A percentile compares a stretch with the other conserved stretches of the same genome.
Evolutionary conservation across 495 filamentous ascomycete genomes (phyloP).

Genomic region (Penicillium crystallinum): DNA sequence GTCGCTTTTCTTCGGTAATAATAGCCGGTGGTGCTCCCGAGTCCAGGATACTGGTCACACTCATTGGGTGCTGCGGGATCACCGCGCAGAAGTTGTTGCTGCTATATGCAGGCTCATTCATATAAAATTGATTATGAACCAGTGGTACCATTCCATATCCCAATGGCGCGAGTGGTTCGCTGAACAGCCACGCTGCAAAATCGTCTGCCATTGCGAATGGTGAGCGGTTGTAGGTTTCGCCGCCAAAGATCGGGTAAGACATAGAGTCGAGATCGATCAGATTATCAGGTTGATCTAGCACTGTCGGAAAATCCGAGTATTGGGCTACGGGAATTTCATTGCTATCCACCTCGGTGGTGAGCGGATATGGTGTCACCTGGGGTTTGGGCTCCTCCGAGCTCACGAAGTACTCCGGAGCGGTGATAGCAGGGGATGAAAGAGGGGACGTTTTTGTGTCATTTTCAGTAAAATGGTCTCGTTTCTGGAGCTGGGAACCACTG

Average conservation of each 20-base stretch:
- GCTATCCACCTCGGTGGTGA: constrained; percentile 26
- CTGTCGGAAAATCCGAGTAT: constrained; percentile 25
- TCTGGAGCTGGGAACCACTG: constrained; percentile 86
- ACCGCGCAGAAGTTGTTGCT: constrained; percentile 33
- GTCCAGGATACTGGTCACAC: constrained; percentile 85
- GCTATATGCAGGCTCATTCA: constrained; percentile 37
- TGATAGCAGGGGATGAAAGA: constrained; percentile 19
- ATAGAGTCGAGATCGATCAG: constrained; percentile 55
- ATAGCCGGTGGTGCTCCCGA: constrained; percentile 71
- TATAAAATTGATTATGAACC: constrained; percentile 35
- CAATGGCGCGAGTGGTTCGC: constrained; percentile 47
- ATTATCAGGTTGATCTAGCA: constrained; percentile 14
- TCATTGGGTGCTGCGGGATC: constrained; percentile 69
- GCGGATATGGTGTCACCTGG: constrained; percentile 19
- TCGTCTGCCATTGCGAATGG: constrained; percentile 88
- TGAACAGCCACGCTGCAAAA: constrained; percentile 89
- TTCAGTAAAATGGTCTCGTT: constrained; percentile 60
- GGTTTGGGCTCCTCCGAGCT: constrained; percentile 12
- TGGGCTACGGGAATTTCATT: constrained; percentile 15
- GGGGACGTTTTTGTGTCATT: constrained; percentile 21
- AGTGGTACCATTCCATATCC: constrained; percentile 37
- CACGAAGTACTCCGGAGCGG: constrained; percentile 16
- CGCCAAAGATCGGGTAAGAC: constrained; percentile 77
- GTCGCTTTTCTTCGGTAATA: constrained; percentile 82
- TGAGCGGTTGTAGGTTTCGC: constrained; percentile 74